Conservation (phyloP, 768 basidiomycete genomes). For the Pleurotus platypus region DNA sequence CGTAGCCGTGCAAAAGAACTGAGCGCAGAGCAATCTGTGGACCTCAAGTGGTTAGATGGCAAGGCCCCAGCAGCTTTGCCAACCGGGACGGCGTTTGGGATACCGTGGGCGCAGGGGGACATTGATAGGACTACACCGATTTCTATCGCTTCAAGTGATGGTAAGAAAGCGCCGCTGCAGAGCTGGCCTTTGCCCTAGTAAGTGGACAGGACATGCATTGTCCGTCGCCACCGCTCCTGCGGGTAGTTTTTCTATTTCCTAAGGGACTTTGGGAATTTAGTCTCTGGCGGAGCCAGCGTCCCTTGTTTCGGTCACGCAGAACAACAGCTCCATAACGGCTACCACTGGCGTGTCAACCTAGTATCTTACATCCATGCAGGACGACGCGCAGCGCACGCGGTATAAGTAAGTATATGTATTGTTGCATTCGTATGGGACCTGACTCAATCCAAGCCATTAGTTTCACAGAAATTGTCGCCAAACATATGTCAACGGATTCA, state of each 20-base stretch:
- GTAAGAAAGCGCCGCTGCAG: conserved; percentile 22
- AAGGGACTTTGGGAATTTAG: too few species aligned
- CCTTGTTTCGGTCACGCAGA: conserved; percentile 26
- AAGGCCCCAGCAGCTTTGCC: conserved; percentile 23
- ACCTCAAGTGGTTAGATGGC: conserved; percentile 30
- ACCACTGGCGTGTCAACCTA: conserved; percentile 21
- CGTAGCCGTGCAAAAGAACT: too few species aligned
- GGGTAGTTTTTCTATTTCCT: conserved; percentile 20
- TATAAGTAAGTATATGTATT: too few species aligned
- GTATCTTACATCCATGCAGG: too few species aligned
- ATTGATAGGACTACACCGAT: conserved; percentile 32
- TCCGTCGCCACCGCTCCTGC: conserved; percentile 21
- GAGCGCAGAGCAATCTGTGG: conserved; percentile 14
- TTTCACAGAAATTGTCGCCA: too few species aligned
- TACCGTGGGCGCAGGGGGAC: conserved; percentile 33
- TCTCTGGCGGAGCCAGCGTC: conserved; percentile 26
- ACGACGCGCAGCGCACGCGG: too few species aligned
- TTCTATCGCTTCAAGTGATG: conserved; percentile 13
- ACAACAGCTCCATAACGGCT: conserved; percentile 21
- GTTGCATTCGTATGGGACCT: too few species aligned
- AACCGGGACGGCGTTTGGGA: conserved; percentile 30
- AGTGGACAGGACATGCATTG: conserved; percentile 35
- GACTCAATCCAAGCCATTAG: too few species aligned
- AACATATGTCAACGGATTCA: too few species aligned
- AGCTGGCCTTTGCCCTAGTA: conserved; percentile 36